phyloP scores from a whole-genome alignment of 73 alveolate genomes.

The Tetrahymena elliotti region DNA sequence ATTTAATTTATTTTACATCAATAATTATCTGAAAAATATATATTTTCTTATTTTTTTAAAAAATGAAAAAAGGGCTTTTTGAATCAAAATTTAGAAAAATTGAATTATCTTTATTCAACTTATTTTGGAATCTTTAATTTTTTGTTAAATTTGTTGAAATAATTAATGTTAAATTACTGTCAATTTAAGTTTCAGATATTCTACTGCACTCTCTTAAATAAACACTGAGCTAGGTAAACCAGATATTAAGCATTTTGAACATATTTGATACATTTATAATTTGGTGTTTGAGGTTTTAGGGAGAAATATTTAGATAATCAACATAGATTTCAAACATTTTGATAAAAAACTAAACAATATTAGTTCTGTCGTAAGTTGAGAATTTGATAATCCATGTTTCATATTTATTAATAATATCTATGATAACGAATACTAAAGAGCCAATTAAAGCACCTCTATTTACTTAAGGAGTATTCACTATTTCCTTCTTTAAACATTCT shows the following conservation, averaged over 20 bases:
- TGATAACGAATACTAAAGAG: neutral
- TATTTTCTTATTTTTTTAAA: too few relatives aligned
- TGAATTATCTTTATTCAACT: too few relatives aligned
- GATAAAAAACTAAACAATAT: neutral
- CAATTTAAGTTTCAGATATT: neutral
- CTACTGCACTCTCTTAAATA: neutral
- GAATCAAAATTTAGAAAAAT: too few relatives aligned
- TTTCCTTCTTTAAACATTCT: neutral
- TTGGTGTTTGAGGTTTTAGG: neutral
- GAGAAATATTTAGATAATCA: neutral
- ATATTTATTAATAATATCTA: neutral
- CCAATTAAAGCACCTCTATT: neutral
- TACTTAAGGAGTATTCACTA: neutral
- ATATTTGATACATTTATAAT: neutral
- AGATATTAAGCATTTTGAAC: neutral
- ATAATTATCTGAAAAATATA: too few relatives aligned
- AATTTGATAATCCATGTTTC: neutral
- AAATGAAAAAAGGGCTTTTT: too few relatives aligned
- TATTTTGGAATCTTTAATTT: too few relatives aligned
- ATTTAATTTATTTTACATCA: too few relatives aligned
- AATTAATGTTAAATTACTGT: neutral
- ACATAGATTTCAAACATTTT: neutral
- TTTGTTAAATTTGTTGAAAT: neutral
- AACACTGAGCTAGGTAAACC: neutral
- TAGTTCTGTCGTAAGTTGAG: neutral